Conservation (phyloP, 192 early-diverging fungal species). For the Backusella parvicylindrica region DNA sequence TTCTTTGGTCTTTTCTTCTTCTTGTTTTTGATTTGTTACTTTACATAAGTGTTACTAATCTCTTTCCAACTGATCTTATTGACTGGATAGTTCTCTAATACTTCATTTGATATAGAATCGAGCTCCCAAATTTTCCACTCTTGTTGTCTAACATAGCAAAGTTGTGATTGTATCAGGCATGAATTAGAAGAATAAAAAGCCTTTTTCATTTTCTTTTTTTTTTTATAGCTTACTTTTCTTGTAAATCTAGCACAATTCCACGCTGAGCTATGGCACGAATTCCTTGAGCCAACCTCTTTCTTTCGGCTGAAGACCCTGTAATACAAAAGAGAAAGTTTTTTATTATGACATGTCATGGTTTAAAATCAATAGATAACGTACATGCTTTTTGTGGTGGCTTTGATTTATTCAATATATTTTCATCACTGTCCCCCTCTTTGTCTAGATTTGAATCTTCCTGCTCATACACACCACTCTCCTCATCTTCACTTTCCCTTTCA, state of each 20-base stretch:
- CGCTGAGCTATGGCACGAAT: constrained; percentile 20
- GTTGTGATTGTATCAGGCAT: background rate
- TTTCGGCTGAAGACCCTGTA: constrained; percentile 12
- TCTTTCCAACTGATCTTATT: constrained; percentile 13
- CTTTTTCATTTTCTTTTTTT: background rate
- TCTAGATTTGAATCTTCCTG: background rate
- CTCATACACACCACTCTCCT: background rate
- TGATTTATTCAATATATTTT: background rate
- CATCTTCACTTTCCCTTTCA: background rate
- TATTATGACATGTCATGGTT: too few species aligned
- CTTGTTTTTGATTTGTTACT: too few species aligned
- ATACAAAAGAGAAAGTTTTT: too few species aligned
- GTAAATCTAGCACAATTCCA: constrained; percentile 8
- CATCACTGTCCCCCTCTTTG: too few species aligned
- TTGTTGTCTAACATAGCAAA: background rate
- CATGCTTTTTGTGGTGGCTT: background rate
- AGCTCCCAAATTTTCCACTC: constrained; percentile 18
- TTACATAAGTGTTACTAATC: constrained; percentile 3
- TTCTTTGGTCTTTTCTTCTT: too few species aligned
- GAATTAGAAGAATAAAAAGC: too few species aligned
- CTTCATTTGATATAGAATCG: constrained; percentile 2
- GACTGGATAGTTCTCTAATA: constrained; percentile 7
- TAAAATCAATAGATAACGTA: too few species aligned
- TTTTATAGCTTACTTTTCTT: constrained; percentile 9
- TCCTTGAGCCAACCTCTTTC: constrained; percentile 6